A percentile compares a stretch with the other conserved stretches of the same genome.
phyloP scores from a whole-genome alignment of 1,139 yeast genomes.

The Saccharomyces hybrid region DNA sequence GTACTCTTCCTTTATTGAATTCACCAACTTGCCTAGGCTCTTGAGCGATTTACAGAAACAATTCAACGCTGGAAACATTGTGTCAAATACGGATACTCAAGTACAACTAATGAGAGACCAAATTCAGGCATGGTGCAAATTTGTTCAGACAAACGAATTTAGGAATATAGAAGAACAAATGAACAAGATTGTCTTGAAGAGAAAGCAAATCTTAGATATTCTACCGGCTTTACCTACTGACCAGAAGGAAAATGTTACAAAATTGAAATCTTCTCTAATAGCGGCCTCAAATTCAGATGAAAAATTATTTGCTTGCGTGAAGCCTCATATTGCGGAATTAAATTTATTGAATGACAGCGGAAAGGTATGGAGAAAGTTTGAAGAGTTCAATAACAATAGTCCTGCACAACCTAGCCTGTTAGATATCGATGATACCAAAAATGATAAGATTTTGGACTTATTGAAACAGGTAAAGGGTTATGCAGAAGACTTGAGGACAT shows the following conservation, averaged over 20 bases:
- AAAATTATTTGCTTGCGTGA: slow-evolving; percentile 41
- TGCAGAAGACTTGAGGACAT: slow-evolving; percentile 43
- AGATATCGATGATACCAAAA: slow-evolving; percentile 49
- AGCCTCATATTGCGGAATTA: slow-evolving; percentile 33
- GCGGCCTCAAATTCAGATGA: slow-evolving; percentile 65
- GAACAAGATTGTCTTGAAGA: slow-evolving; percentile 22
- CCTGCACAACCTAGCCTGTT: slow-evolving; percentile 42
- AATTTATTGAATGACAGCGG: slow-evolving; percentile 31
- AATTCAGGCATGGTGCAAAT: slow-evolving; percentile 23
- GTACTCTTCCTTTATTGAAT: slow-evolving; percentile 68
- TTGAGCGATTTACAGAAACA: slow-evolving; percentile 45
- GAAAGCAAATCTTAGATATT: slow-evolving; percentile 37
- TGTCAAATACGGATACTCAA: slow-evolving; percentile 13
- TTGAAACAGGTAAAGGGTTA: slow-evolving; percentile 37
- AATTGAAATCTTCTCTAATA: slow-evolving; percentile 40
- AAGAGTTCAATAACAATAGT: slow-evolving; percentile 17
- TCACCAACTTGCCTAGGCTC: slow-evolving; percentile 65
- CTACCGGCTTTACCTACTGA: slow-evolving; percentile 18
- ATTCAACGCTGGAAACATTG: slow-evolving; percentile 15
- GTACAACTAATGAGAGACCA: slow-evolving; percentile 25
- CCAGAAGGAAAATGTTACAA: slow-evolving; percentile 27
- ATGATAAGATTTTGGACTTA: slow-evolving; percentile 26
- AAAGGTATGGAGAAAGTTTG: slow-evolving; percentile 27
- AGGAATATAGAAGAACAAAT: slow-evolving; percentile 27
- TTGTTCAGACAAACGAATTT: slow-evolving; percentile 21